Evolutionary conservation across 2,329 filamentous ascomycete genomes (phyloP).

Genomic region (Colletotrichum plurivorum): DNA sequence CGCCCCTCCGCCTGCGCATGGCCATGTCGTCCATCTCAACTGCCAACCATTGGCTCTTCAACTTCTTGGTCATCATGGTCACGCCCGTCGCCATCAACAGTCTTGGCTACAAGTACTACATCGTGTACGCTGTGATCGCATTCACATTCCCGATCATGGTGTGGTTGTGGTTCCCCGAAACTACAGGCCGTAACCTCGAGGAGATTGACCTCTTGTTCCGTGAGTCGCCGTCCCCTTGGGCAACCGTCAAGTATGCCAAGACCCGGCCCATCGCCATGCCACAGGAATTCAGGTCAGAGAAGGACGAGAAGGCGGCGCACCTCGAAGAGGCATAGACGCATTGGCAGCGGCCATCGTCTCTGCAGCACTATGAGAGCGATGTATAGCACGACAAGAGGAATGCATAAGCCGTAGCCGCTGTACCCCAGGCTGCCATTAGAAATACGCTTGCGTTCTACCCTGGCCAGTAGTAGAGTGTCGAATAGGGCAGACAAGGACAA

Average conservation of each 20-base stretch:
- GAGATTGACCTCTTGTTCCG: conserved; percentile 61
- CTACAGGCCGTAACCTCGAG: conserved; percentile 63
- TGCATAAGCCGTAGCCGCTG: too few relatives aligned
- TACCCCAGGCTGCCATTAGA: neutral
- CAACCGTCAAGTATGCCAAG: conserved; percentile 54
- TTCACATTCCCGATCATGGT: conserved; percentile 60
- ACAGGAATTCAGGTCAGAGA: conserved; percentile 46
- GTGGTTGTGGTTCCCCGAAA: conserved; percentile 62
- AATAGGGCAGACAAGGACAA: conserved; percentile 7
- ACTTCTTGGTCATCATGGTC: conserved; percentile 60
- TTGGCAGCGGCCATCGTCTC: neutral
- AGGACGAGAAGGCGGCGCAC: conserved; percentile 37
- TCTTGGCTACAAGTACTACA: conserved; percentile 67
- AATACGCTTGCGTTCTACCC: neutral
- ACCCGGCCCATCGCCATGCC: conserved; percentile 49
- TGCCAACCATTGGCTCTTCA: conserved; percentile 66
- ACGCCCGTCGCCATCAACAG: conserved; percentile 62
- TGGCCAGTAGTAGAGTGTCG: neutral
- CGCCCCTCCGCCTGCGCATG: conserved; percentile 64
- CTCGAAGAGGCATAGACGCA: conserved; percentile 19
- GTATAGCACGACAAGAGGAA: too few relatives aligned
- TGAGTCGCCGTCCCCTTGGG: conserved; percentile 53
- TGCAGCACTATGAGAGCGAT: too few relatives aligned
- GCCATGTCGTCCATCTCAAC: conserved; percentile 70
- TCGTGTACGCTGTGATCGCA: conserved; percentile 62